Conservation (phyloP, 2,329 filamentous ascomycete species). For the Chalaropsis thielavioides region DNA sequence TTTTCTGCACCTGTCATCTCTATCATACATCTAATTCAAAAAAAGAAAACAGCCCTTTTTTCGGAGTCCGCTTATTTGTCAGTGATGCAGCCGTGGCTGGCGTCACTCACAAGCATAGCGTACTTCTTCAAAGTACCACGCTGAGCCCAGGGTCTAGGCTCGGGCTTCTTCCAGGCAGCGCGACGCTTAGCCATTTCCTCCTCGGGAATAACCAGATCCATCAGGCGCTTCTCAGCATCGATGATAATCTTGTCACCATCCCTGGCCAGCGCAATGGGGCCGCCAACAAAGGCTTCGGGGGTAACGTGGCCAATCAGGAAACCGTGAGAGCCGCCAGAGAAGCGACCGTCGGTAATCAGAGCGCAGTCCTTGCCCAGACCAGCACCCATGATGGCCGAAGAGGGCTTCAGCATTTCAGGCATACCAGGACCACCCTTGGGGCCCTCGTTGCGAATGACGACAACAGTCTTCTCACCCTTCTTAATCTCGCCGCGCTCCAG, state of each 20-base stretch:
- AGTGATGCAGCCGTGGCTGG: slow-evolving; percentile 45
- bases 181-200: slow-evolving; percentile 46
- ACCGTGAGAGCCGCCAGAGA: slow-evolving; percentile 69
- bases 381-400: slow-evolving; percentile 81
- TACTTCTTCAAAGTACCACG: slow-evolving; percentile 60
- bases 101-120: slow-evolving; percentile 43
- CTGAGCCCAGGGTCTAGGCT: slow-evolving; percentile 34
- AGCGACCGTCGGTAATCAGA: slow-evolving; percentile 59
- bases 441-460: slow-evolving; percentile 85
- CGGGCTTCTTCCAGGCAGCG: slow-evolving; percentile 47
- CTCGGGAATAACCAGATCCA: slow-evolving; percentile 52
- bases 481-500: slow-evolving; percentile 66
- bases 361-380: slow-evolving; percentile 64
- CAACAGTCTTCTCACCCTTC: slow-evolving; percentile 73
- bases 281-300: slow-evolving; percentile 73
- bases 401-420: slow-evolving; percentile 92
- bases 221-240: slow-evolving; percentile 59
- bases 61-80: slow-evolving; percentile 23
- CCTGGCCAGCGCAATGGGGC: slow-evolving; percentile 67
- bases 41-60: neutral
- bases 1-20: neutral
- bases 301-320: slow-evolving; percentile 83
- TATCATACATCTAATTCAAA: neutral
- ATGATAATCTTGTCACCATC: slow-evolving; percentile 73
- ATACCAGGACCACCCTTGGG: slow-evolving; percentile 89